Evolutionary conservation across 2,329 filamentous ascomycete species (phyloP), one percentile per base, ranked within the genome.

Genomic region (Alternaria angustiovoidea): DNA sequence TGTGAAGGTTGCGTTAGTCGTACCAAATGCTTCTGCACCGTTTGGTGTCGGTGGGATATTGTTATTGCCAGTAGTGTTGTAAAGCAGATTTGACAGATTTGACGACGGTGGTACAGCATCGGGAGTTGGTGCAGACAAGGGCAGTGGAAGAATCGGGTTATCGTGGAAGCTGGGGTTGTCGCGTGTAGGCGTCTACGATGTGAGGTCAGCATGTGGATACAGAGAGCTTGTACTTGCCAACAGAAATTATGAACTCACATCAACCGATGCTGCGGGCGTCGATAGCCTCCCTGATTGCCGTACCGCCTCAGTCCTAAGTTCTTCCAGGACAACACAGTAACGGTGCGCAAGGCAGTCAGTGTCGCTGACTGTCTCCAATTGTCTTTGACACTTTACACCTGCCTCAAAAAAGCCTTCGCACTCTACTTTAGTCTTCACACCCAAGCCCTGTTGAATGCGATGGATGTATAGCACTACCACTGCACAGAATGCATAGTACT

Each of bases 391-490:
- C 76, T 83, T 64, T 80, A 81, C 51, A 64, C 74, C 39, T 66
- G 77, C 39, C 72, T 80, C 9, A 77, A 86, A 80, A 59, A 83
- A 81, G 1, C 67, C 73, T 41, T 85, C 83, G 52, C 84, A 85
- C 34, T 74, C 73, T n/a, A 83, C 81, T 1, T 84, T 82, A 5
- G 81, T 68, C 9, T 84, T 71, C 4, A 82, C 67, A 7, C 79
- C 66, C 30, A 83, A 72, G 4, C 84, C 71, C 32, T 78, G 79
- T 64, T 85, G 83, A 16, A 87, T 86, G 44, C 83, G 77, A 77
- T 83, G 85, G 2, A 87, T 81, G 57, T 86, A 87, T 0, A 85
- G 74, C 4, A 86, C 83, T 0, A 83, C 82, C 0, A 87, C 76
- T 1, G 85, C 84, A 62, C 83, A 86, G 57, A 86, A 86, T 0